Conservation (phyloP, 371 early-diverging fungal genomes). For the Syncephalis plumigaleata region DNA sequence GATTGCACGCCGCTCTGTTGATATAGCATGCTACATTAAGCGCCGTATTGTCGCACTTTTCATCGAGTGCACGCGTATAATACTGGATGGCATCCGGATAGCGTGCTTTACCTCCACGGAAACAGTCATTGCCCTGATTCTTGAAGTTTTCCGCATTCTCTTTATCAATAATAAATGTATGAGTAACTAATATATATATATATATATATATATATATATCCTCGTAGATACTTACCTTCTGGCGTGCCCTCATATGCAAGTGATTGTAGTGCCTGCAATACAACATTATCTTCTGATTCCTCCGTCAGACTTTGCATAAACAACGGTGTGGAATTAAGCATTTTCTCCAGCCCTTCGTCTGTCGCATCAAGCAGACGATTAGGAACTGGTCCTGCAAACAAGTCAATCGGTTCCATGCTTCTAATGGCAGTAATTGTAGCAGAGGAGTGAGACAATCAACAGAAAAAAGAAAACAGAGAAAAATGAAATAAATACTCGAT, state of each 20-base stretch:
- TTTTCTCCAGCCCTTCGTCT: slow-evolving; percentile 14
- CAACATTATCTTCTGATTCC: slow-evolving; percentile 55
- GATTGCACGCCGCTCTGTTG: slow-evolving; percentile 86
- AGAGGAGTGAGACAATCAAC: too few species aligned
- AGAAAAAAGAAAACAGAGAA: too few species aligned
- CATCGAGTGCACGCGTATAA: slow-evolving; percentile 78
- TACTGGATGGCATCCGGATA: slow-evolving; percentile 66
- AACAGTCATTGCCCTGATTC: slow-evolving; percentile 87
- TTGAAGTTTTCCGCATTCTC: slow-evolving; percentile 90
- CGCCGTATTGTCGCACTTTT: slow-evolving; percentile 50
- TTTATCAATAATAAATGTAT: slow-evolving; percentile 8
- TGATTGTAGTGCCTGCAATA: slow-evolving; percentile 69
- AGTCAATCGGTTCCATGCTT: too few species aligned
- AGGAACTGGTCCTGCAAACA: slow-evolving; percentile 8
- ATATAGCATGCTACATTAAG: slow-evolving; percentile 61
- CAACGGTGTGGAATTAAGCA: slow-evolving; percentile 57
- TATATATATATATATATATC: neutral
- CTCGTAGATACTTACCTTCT: slow-evolving; percentile 36
- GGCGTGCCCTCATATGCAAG: slow-evolving; percentile 88
- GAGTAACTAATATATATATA: neutral
- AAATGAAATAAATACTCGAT: too few species aligned
- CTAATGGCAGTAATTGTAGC: too few species aligned
- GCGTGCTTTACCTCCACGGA: slow-evolving; percentile 41
- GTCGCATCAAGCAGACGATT: slow-evolving; percentile 13
- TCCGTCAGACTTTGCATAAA: slow-evolving; percentile 75